phyloP scores from a whole-genome alignment of 139 green algal species.

The Picochlorum sp. region DNA sequence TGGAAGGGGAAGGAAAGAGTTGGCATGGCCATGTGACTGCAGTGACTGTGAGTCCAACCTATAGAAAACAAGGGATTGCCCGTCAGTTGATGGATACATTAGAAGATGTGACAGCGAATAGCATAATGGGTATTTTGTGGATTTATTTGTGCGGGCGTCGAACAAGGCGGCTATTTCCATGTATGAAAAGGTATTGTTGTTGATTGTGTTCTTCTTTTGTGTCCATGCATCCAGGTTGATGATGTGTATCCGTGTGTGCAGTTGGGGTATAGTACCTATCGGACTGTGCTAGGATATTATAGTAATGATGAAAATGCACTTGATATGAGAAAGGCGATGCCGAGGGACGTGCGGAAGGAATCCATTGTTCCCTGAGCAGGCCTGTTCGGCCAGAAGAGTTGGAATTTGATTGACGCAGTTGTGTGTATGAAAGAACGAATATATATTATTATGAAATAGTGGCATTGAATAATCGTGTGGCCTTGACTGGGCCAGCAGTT shows the following conservation, averaged over 20 bases:
- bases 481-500: constrained; percentile 43
- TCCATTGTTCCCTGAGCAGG: constrained; percentile 59
- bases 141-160: constrained; percentile 93
- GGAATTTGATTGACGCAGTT: constrained; percentile 59
- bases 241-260: constrained; percentile 3
- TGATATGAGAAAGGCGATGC: constrained; percentile 85
- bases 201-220: not conserved
- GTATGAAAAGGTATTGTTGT: constrained; percentile 53
- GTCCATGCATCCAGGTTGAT: too few species aligned
- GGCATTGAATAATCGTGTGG: constrained; percentile 33
- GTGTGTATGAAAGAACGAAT: too few species aligned
- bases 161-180: constrained; percentile 89
- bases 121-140: constrained; percentile 92
- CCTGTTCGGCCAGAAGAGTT: constrained; percentile 74
- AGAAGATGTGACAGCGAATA: constrained; percentile 71
- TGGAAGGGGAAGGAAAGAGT: constrained; percentile 68
- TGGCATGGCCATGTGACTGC: constrained; percentile 99
- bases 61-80: constrained; percentile 70
- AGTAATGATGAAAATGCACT: constrained; percentile 87
- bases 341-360: constrained; percentile 65
- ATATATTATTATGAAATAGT: constrained; percentile 44
- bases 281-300: constrained; percentile 86
- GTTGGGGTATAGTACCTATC: constrained; percentile 90
- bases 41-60: constrained; percentile 86
- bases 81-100: constrained; percentile 85